Base-by-base conservation (phyloP, 106 monocot genomes). In the Alisma plantagoaquatica region DNA sequence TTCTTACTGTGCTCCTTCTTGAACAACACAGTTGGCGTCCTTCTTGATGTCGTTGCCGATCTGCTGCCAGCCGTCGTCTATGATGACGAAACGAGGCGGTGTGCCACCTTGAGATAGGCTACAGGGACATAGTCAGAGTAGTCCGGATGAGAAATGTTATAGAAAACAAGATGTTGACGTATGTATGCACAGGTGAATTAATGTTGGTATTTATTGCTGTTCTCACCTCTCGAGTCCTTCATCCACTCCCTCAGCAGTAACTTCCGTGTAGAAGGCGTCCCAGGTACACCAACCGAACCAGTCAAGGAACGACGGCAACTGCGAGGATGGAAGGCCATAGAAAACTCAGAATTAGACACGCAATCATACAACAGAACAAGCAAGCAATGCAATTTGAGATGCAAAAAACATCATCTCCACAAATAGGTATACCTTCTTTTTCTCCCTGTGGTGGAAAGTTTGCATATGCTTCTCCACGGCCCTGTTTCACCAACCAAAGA, bases 221-320 rank as follows among this genome's bases (percentile, higher is more conserved):
- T n/a, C 3, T 26, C 8, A 74, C 83, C 78, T 74, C 33, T 56
- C 23, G 38, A 88, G 75, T 44, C 88, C 88, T 53, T 73, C 60
- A 6, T 71, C 53, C n/a, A 88, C 79, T 10, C 88, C 88, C 63
- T 88, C 88, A 9, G 88, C 79, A 2, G 76, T 83, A 61, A 88
- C 79, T n/a, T 88, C 76, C 11, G 88, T 88, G 59, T 88, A 88
- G 73, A 88, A 88, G 5, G 88, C 88, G 46, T 88, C 88, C 88
- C 88, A 88, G 2, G 88, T 83, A 70, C 88, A 88, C 88, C 88
- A 88, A 2, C 88, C 88, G 31, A 88, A 88, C 83, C 88, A 88
- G 69, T 83, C 75, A 5, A 88, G 16, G 45, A 88, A 73, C 2
- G 75, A 72, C 19, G 83, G 83, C 69, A 82, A 14, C 82, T 77